These are phyloP conservation scores for Berberis vulgaris DNA, from an alignment of 164 flowering plant species.

Conservation along the genomic window DNA sequence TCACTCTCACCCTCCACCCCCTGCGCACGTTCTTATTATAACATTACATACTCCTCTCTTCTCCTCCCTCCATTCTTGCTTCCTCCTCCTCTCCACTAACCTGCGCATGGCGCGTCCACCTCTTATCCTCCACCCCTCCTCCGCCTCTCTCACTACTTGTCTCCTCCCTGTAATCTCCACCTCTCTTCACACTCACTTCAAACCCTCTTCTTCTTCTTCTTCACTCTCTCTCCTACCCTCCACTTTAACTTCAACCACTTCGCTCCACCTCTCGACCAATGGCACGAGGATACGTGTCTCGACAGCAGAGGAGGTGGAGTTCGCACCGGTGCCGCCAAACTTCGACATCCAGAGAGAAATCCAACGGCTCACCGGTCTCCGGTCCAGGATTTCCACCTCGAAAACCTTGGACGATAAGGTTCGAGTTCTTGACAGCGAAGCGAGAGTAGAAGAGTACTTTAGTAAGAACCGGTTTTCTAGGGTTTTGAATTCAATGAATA, in stretches of 20 bases:
- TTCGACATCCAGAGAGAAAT: constrained; percentile 44
- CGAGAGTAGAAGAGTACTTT: constrained; percentile 44
- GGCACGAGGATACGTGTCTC: constrained; percentile 33
- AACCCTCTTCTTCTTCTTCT: background rate
- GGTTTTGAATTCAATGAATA: constrained; percentile 23
- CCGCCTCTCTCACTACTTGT: constrained; percentile 6
- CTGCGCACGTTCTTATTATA: background rate
- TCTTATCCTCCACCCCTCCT: constrained; percentile 8
- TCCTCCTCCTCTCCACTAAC: background rate
- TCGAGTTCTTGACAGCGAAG: constrained; percentile 33
- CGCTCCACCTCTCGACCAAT: too few species aligned
- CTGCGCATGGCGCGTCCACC: constrained; percentile 21
- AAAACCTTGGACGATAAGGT: constrained; percentile 21
- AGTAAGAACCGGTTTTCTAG: constrained; percentile 14
- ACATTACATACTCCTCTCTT: background rate
- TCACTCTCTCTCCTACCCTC: background rate
- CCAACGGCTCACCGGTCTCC: constrained; percentile 37
- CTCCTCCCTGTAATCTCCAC: constrained; percentile 10
- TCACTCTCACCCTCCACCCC: constrained; percentile 3
- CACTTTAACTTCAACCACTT: too few species aligned
- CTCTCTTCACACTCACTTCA: background rate
- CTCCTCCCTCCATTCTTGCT: background rate
- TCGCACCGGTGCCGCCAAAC: constrained; percentile 47
- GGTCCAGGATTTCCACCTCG: constrained; percentile 23
- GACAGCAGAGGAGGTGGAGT: constrained; percentile 48